Evolutionary conservation across 306 rosid genomes (phyloP).

Genomic region (Cucumis sativus): Cucumber_9930_V3 NC_026656.2:8705501-8706000

Average conservation of each 20-base stretch:
- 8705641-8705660: not conserved
- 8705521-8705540: not conserved
- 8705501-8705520: not conserved
- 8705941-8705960: constrained; percentile 32
- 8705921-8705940: constrained; percentile 88
- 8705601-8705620: not conserved
- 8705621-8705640: not conserved
- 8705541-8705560: not conserved
- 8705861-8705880: constrained; percentile 17
- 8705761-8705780: constrained; percentile 95
- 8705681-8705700: constrained; percentile 8
- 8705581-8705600: not conserved
- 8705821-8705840: not conserved
- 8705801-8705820: constrained; percentile 76
- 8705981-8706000: not conserved
- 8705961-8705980: not conserved
- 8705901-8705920: constrained; percentile 71
- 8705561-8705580: not conserved
- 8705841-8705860: constrained; percentile 8
- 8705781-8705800: constrained; percentile 93
- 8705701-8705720: constrained; percentile 17
- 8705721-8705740: not conserved
- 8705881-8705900: constrained; percentile 97
- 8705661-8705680: not conserved
- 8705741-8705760: constrained; percentile 57